phyloP scores from a whole-genome alignment of 257 asterid species.

The Cordia subcordata region DNA sequence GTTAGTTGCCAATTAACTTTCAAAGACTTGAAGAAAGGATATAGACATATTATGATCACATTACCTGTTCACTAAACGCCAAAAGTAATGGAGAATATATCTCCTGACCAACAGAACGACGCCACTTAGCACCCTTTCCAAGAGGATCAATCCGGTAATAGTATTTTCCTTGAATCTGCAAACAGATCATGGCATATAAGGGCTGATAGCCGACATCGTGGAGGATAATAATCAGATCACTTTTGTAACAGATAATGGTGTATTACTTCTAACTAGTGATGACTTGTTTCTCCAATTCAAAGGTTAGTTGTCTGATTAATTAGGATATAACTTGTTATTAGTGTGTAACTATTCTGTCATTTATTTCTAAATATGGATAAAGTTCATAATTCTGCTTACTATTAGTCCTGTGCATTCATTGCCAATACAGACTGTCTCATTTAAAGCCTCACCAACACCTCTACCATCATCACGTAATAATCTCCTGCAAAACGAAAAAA shows the following conservation, averaged over 20 bases:
- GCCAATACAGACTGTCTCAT: conserved; percentile 59
- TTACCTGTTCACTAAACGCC: conserved; percentile 73
- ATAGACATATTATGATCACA: too few relatives aligned
- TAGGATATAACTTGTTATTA: background rate
- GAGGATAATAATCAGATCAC: background rate
- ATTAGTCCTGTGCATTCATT: conserved; percentile 55
- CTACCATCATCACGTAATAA: conserved; percentile 67
- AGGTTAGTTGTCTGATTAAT: too few relatives aligned
- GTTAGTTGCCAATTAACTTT: background rate
- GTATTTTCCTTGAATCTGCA: conserved; percentile 66
- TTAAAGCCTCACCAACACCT: conserved; percentile 82
- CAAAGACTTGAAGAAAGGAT: too few relatives aligned
- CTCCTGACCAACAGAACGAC: conserved; percentile 77
- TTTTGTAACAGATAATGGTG: background rate
- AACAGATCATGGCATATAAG: too few relatives aligned
- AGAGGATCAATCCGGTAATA: conserved; percentile 61
- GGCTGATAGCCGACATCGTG: too few relatives aligned
- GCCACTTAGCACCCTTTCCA: conserved; percentile 89
- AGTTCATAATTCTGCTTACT: too few relatives aligned
- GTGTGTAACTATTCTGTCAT: background rate
- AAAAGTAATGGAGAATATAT: conserved; percentile 67
- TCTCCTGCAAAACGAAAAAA: too few relatives aligned
- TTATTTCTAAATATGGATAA: background rate
- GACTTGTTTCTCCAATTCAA: too few relatives aligned
- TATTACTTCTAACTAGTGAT: background rate